Evolutionary conservation across 176 grass and related monocot genomes (phyloP).

Genomic region (Tillandsia leiboldiana): DNA sequence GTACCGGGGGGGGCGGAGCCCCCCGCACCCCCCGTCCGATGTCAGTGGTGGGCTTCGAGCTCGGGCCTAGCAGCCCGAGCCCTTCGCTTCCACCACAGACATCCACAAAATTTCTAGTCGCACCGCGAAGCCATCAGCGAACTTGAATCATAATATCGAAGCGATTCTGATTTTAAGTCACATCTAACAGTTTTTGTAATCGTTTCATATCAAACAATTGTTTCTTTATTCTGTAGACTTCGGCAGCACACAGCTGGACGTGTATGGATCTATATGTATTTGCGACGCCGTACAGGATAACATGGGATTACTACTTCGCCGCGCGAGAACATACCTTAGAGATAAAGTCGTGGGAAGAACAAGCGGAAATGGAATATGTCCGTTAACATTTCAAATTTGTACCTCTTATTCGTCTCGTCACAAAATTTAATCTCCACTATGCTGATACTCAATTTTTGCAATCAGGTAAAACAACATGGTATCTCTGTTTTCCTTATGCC

Average conservation of each 20-base stretch:
- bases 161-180: too few relatives aligned
- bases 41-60: too few relatives aligned
- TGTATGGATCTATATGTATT: slow-evolving; percentile 98
- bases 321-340: slow-evolving; percentile 58
- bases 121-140: too few relatives aligned
- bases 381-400: slow-evolving; percentile 13
- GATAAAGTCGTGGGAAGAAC: slow-evolving; percentile 85
- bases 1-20: too few relatives aligned
- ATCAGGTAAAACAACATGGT: slow-evolving; percentile 92
- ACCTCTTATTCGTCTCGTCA: slow-evolving; percentile 2
- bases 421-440: slow-evolving; percentile 14
- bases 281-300: slow-evolving; percentile 85
- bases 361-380: slow-evolving; percentile 80
- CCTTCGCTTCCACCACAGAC: too few relatives aligned
- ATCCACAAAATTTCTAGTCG: too few relatives aligned
- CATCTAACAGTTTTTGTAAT: too few relatives aligned
- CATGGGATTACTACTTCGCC: slow-evolving; percentile 80
- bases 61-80: too few relatives aligned
- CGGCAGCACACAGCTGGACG: slow-evolving; percentile 73
- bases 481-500: slow-evolving; percentile 92
- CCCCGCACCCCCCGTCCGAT: too few relatives aligned
- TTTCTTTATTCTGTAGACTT: slow-evolving; percentile 43
- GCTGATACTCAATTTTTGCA: slow-evolving; percentile 19
- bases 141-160: too few relatives aligned
- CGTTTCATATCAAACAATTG: slow-evolving; percentile 3